These are phyloP conservation scores for Candida railenensis DNA, from an alignment of 805 yeast genomes.

Conservation along the genomic window DNA sequence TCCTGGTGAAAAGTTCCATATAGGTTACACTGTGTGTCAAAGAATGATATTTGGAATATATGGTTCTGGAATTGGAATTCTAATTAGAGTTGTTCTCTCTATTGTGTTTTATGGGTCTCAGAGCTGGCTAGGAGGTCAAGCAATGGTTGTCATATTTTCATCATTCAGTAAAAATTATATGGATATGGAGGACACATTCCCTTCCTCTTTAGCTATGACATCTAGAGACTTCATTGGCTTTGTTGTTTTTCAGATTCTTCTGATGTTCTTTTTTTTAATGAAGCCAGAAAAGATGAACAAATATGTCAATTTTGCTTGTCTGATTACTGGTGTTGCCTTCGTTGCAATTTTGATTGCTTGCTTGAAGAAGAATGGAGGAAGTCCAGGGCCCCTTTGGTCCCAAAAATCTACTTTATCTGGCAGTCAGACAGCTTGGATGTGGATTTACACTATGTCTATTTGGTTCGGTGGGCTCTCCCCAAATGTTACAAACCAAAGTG, in stretches of 20 bases:
- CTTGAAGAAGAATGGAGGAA: slow-evolving; percentile 27
- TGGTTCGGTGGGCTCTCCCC: slow-evolving; percentile 22
- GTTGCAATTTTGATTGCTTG: slow-evolving; percentile 6
- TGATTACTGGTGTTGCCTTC: slow-evolving; percentile 5
- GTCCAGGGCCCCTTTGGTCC: slow-evolving; percentile 30
- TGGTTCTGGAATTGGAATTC: slow-evolving; percentile 8
- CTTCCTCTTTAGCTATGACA: slow-evolving; percentile 6
- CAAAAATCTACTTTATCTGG: slow-evolving; percentile 19
- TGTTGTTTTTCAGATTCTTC: slow-evolving; percentile 6
- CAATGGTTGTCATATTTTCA: slow-evolving; percentile 7
- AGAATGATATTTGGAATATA: slow-evolving; percentile 9
- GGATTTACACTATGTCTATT: slow-evolving; percentile 34
- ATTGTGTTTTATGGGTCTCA: slow-evolving; percentile 10
- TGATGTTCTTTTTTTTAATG: slow-evolving; percentile 3
- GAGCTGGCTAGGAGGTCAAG: slow-evolving; percentile 9
- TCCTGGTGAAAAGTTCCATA: slow-evolving; percentile 9
- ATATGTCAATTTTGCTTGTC: slow-evolving; percentile 6
- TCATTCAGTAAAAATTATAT: slow-evolving; percentile 6
- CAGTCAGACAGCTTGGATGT: slow-evolving; percentile 36
- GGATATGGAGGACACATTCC: slow-evolving; percentile 8
- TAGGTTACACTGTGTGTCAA: slow-evolving; percentile 10
- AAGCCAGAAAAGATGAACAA: slow-evolving; percentile 8
- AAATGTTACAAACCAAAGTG: slow-evolving; percentile 25
- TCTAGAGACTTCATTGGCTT: slow-evolving; percentile 9
- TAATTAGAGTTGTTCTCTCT: slow-evolving; percentile 8